Evolutionary conservation across 2,329 filamentous ascomycete species (phyloP).

Genomic region (Acephala macrosclerotiorum): DNA sequence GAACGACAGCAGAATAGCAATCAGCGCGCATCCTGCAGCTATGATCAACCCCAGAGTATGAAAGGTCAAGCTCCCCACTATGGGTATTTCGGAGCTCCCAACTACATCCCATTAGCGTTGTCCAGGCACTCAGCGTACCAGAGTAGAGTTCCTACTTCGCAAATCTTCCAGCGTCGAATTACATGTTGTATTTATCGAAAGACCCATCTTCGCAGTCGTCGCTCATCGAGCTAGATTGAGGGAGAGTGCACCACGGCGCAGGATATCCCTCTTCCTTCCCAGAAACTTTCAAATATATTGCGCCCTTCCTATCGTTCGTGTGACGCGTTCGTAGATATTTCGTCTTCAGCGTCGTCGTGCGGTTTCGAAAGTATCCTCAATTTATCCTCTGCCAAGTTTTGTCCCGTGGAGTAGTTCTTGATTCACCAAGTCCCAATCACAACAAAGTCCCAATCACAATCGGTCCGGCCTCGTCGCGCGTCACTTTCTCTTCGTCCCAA

Average conservation of each 20-base stretch:
- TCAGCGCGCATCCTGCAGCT: conserved; percentile 54
- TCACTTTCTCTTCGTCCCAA: not conserved
- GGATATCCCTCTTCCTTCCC: not conserved
- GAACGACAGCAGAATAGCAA: conserved; percentile 60
- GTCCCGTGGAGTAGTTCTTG: not conserved
- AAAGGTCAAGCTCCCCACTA: conserved; percentile 59
- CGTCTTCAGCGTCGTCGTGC: not conserved
- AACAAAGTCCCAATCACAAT: not conserved
- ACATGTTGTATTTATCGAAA: conserved; percentile 40
- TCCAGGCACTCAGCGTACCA: not conserved
- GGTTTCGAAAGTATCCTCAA: not conserved
- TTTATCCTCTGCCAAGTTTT: conserved; percentile 1
- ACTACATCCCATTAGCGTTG: conserved; percentile 40
- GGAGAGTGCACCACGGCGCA: conserved; percentile 16
- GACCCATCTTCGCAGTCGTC: conserved; percentile 35
- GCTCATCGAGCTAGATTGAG: conserved; percentile 29
- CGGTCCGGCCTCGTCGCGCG: no score
- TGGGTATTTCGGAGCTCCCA: conserved; percentile 50
- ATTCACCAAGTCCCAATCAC: not conserved
- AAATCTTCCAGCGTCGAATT: conserved; percentile 47
- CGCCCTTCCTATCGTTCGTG: not conserved
- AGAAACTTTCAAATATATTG: not conserved
- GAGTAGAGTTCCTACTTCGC: conserved; percentile 39
- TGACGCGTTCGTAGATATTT: not conserved
- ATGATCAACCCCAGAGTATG: conserved; percentile 62